These are phyloP conservation scores for Fonsecaea multimorphosa DNA, from an alignment of 2,329 filamentous ascomycete species.

Conservation along the genomic window DNA sequence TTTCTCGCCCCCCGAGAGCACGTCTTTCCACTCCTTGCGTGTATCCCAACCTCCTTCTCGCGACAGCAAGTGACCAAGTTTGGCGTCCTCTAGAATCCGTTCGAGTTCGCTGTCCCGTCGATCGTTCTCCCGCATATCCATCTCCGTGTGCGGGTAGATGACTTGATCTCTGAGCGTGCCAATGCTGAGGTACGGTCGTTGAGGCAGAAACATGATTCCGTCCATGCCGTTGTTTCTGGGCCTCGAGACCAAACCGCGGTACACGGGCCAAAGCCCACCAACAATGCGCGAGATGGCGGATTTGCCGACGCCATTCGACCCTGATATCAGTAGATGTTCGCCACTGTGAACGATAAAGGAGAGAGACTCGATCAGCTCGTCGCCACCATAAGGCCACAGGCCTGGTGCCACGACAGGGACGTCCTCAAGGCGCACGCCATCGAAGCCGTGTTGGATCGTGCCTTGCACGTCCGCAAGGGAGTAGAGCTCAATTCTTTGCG, in stretches of 20 bases:
- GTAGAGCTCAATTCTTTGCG: constrained; percentile 75
- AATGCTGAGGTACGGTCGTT: constrained; percentile 88
- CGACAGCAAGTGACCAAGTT: constrained; percentile 84
- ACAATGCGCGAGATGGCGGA: constrained; percentile 85
- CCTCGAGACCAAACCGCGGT: constrained; percentile 86
- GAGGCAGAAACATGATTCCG: constrained; percentile 98
- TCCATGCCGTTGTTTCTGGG: constrained; percentile 81
- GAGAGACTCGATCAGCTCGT: constrained; percentile 86
- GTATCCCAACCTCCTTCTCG: constrained; percentile 97
- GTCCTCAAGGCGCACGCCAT: constrained; percentile 89
- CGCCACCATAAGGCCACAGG: constrained; percentile 86
- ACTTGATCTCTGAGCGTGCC: constrained; percentile 95
- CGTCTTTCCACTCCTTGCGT: constrained; percentile 97
- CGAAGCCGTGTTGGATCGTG: constrained; percentile 91
- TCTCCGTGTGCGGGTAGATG: constrained; percentile 93
- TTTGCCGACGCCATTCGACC: constrained; percentile 93
- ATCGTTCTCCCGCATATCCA: constrained; percentile 86
- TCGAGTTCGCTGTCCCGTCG: constrained; percentile 79
- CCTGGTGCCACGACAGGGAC: constrained; percentile 90
- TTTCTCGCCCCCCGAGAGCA: constrained; percentile 96
- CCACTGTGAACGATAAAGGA: constrained; percentile 88
- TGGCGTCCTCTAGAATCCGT: constrained; percentile 78
- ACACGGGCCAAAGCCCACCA: constrained; percentile 93
- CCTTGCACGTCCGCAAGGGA: constrained; percentile 91
- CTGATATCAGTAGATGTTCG: constrained; percentile 92